Percentiles rank a stretch among this genome's conserved stretches.
Conservation (phyloP, 2,329 filamentous ascomycete species). For the Pestalotiopsis sp. region DNA sequence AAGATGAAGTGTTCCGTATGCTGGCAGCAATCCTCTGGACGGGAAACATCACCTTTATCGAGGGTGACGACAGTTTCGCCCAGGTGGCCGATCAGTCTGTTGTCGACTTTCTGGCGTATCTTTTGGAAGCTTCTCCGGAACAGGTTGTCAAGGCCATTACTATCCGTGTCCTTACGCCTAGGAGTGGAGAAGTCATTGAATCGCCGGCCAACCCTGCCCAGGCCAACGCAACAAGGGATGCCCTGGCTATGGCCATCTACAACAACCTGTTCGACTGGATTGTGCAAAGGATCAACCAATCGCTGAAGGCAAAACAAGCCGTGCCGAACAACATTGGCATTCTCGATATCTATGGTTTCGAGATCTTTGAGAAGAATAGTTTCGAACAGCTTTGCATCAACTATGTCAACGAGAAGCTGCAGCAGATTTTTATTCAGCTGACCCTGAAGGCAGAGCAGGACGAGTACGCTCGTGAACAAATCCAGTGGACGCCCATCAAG, state of each 20-base stretch:
- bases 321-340: slow-evolving; percentile 90
- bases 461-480: slow-evolving; percentile 93
- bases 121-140: slow-evolving; percentile 82
- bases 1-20: slow-evolving; percentile 97
- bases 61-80: slow-evolving; percentile 89
- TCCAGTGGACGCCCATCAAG: slow-evolving; percentile 98
- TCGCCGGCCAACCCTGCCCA: slow-evolving; percentile 86
- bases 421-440: slow-evolving; percentile 98
- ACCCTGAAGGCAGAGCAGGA: slow-evolving; percentile 97
- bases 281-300: slow-evolving; percentile 86
- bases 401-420: slow-evolving; percentile 98
- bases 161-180: slow-evolving; percentile 77
- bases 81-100: slow-evolving; percentile 86
- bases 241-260: slow-evolving; percentile 93
- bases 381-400: slow-evolving; percentile 99
- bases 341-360: slow-evolving; percentile 97
- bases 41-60: slow-evolving; percentile 88
- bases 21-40: slow-evolving; percentile 90
- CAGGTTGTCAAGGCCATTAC: slow-evolving; percentile 87
- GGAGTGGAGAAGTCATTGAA: slow-evolving; percentile 68
- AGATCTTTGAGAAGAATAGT: slow-evolving; percentile 98
- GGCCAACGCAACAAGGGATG: slow-evolving; percentile 84
- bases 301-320: slow-evolving; percentile 75
- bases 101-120: slow-evolving; percentile 90
- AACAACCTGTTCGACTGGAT: slow-evolving; percentile 99